Base-by-base conservation (phyloP, 352 stramenopile species). In the Pythium periplocum region DNA sequence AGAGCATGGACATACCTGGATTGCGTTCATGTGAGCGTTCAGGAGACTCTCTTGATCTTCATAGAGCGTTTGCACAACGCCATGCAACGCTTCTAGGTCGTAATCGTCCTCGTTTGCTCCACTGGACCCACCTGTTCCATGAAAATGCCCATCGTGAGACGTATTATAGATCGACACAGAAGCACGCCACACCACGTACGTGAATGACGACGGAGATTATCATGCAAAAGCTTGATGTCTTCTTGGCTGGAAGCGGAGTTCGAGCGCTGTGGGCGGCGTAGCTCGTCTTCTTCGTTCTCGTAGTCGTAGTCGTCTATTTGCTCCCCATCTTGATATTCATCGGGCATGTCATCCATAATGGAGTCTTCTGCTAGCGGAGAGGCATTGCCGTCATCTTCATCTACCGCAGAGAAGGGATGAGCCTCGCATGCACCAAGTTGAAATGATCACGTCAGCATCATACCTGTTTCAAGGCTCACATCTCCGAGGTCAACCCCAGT, bases 41-140 rank as follows among this genome's bases (percentile, higher is more conserved):
- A 99, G 68, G 36, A 99, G 65, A 6, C 83, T 75, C 61, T 99
- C 96, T 78, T 99, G 95, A 53, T 98, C 86, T 69, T 98, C 95
- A 53, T 98, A 98, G 7, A 98, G 60, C 17, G 77, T 87, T 61
- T 98, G 49, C 56, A 90, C 82, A 63, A 90, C 76, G 54, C 80
- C 83, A 41, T 87, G 78, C 9, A 86, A 68, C 1, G 71, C 61
- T 65, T 85, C 80, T n/a, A 86, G 57, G 12, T 78, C 62, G 53
- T 78, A 86, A 50, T 68, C 60, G 48, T 64, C 56, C 9, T 42
- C 55, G 30, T 36, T 57, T 41, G 33, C 57, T 46, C 62, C 65
- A n/a, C 49, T 50, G 61, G 67, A 69, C 34, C 34, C 51, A 45
- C 53, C 45, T 35, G 36, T 51, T 34, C 45, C 31, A 17, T 33